Evolutionary conservation across 441 rosid genomes (phyloP), one percentile per base, ranked within the genome.

Genomic region (Croton laevigatus): DNA sequence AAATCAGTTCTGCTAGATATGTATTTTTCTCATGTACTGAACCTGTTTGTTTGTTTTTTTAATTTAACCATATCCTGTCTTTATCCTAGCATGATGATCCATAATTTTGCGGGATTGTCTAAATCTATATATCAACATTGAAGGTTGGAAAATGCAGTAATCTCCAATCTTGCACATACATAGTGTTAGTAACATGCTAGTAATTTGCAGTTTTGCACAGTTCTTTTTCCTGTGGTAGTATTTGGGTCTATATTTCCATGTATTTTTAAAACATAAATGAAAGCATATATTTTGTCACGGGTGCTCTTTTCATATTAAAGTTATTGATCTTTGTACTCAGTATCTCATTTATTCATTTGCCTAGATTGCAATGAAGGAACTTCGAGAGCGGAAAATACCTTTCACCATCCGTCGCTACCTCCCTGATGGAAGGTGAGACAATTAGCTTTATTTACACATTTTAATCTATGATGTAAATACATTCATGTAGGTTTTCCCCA

Each of bases 361-460:
- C 44, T 65, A 90, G 96, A 94, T 92, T 80, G 97, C 94, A 0
- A 87, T 90, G 97, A 94, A 94, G 85, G 96, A 90, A 79, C 93
- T 92, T 45, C 81, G 90, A 45, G 89, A 92, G 78, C 71, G 93
- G 45, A 90, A 90, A 77, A 90, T 94, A 59, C 91, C 97, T n/a
- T 91, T 91, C 80, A 91, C 96, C 53, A 89, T 94, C 22, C 89
- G 94, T 16, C 89, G 93, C 1, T 89, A 85, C 77, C 78, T 90
- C 13, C 90, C 94, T 22, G 97, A 91, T 78, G 97, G 97, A 72
- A 94, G 97, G 97, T 89, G 70, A 84, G 82, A 59, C 20, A 46
- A n/a, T 55, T 65, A 13, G 59, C 19, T 14, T 7, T 8, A 16
- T 57, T 10, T 36, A 17, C 36, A 13, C 42, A 36, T 42, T 53